phyloP scores from a whole-genome alignment of 1,284 basidiomycete genomes.

The Cutaneotrichosporon arboriforme region DNA sequence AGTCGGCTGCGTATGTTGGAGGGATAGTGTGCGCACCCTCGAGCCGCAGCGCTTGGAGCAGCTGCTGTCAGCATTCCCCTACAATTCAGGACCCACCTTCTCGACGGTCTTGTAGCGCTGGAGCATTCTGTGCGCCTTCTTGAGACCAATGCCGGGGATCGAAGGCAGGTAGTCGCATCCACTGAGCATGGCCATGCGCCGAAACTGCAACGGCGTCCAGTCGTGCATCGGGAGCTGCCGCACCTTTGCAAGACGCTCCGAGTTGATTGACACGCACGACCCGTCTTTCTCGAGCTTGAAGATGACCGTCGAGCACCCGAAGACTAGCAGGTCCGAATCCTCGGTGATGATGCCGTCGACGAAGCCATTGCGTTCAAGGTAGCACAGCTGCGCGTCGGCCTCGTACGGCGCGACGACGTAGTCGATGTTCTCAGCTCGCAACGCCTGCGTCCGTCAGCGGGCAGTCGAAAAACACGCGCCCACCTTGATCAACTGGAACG shows the following conservation, averaged over 20 bases:
- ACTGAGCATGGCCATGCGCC: constrained; percentile 91
- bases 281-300: constrained; percentile 81
- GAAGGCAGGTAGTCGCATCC: constrained; percentile 98
- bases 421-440: constrained; percentile 67
- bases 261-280: constrained; percentile 73
- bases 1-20: constrained; percentile 63
- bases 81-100: constrained; percentile 53
- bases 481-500: constrained; percentile 93
- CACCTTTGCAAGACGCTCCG: constrained; percentile 67
- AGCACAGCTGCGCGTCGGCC: constrained; percentile 95
- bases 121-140: constrained; percentile 82
- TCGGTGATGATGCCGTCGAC: constrained; percentile 95
- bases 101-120: constrained; percentile 81
- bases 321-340: constrained; percentile 96
- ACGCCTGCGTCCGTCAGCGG: constrained; percentile 55
- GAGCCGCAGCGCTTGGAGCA: constrained; percentile 66
- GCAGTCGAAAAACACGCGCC: constrained; percentile 14
- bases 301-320: constrained; percentile 71
- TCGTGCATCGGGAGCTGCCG: constrained; percentile 71
- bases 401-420: constrained; percentile 98
- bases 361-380: constrained; percentile 73
- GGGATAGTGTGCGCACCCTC: constrained; percentile 85
- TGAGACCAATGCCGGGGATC: constrained; percentile 90
- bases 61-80: constrained; percentile 25
- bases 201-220: constrained; percentile 85